phyloP scores from a whole-genome alignment of 129 eudicot genomes.

The Calendula officinalis region DNA sequence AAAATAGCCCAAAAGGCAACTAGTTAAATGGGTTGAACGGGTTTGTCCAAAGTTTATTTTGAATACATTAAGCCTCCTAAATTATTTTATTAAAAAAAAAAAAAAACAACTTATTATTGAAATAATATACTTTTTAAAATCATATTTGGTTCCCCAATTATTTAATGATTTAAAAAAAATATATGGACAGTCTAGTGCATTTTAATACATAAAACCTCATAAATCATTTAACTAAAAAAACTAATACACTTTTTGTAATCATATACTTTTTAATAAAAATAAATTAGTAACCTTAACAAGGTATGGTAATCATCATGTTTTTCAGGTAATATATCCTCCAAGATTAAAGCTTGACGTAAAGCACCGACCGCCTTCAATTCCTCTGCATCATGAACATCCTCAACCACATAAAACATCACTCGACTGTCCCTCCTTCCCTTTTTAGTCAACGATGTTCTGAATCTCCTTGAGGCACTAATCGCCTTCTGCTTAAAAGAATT shows the following conservation, averaged over 20 bases:
- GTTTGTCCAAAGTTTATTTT: not conserved
- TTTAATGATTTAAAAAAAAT: no score
- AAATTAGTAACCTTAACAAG: constrained; percentile 58
- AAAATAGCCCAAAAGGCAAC: not conserved
- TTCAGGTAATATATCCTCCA: constrained; percentile 71
- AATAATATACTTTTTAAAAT: not conserved
- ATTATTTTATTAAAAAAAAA: not conserved
- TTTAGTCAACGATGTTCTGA: constrained; percentile 65
- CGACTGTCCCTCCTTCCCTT: constrained; percentile 78
- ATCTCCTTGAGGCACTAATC: constrained; percentile 75
- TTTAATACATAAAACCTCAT: no score
- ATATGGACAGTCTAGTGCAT: no score
- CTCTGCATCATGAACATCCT: constrained; percentile 88
- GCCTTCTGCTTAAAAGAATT: constrained; percentile 81
- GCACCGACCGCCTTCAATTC: constrained; percentile 85
- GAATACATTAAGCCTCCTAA: not conserved
- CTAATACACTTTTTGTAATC: no score
- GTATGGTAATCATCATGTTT: constrained; percentile 89
- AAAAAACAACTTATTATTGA: not conserved
- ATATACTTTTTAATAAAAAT: no score
- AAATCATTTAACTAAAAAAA: no score
- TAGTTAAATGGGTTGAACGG: not conserved
- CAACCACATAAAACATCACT: constrained; percentile 84
- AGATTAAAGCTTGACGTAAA: constrained; percentile 74
- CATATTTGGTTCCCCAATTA: no score